Percentiles rank a stretch among this genome's conserved stretches.
Conservation (phyloP, 148 eudicot species). For the Rhododendron griersonianum region DNA sequence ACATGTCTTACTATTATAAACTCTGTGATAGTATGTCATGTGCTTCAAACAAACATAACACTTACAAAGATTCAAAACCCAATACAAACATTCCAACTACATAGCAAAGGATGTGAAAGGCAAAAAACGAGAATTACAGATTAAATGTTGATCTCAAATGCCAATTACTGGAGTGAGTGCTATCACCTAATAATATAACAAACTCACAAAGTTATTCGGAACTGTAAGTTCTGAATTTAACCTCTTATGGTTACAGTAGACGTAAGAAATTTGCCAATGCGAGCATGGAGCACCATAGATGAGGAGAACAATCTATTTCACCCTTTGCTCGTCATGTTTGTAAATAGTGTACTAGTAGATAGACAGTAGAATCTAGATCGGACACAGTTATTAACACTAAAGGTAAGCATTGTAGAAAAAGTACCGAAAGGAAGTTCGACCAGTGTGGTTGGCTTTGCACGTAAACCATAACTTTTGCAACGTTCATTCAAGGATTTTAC, state of each 20-base stretch:
- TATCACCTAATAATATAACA: neutral
- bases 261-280: neutral
- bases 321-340: neutral
- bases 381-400: neutral
- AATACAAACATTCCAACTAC: neutral
- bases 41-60: neutral
- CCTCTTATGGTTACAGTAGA: neutral
- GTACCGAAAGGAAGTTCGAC: conserved; percentile 98
- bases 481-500: conserved; percentile 84
- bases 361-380: neutral
- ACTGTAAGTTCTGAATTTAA: neutral
- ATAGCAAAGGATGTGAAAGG: neutral
- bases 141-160: neutral
- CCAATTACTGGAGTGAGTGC: neutral
- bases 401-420: conserved; percentile 7
- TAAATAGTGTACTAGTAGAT: neutral
- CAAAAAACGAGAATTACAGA: neutral
- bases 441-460: conserved; percentile 78
- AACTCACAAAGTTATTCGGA: neutral
- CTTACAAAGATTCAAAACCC: neutral
- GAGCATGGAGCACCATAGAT: neutral
- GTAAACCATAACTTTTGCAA: conserved; percentile 94
- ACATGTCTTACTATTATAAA: neutral
- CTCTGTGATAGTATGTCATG: neutral
- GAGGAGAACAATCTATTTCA: neutral